Evolutionary conservation across 352 stramenopile species (phyloP).

Genomic region (Pelagophyceae sp.): DNA sequence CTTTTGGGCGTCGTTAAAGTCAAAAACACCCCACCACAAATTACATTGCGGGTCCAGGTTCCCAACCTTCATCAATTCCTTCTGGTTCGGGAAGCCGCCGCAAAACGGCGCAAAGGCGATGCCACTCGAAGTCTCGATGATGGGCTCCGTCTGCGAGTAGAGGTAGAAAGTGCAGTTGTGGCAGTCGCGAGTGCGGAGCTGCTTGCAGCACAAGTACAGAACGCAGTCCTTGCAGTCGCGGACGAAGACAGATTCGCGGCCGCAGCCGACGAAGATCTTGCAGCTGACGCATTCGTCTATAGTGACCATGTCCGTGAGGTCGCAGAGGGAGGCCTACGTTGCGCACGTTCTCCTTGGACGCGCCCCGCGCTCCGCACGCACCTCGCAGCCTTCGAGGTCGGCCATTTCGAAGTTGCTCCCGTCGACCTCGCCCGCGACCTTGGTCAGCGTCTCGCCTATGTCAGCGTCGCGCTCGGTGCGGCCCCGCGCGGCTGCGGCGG

Average conservation of each 20-base stretch:
- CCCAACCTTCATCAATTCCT: constrained; percentile 48
- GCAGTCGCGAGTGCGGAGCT: constrained; percentile 73
- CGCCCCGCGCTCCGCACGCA: constrained; percentile 33
- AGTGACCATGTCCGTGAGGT: constrained; percentile 75
- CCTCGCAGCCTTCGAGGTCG: constrained; percentile 63
- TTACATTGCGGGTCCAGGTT: constrained; percentile 68
- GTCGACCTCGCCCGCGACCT: constrained; percentile 61
- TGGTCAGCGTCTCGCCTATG: constrained; percentile 52
- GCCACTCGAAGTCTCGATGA: constrained; percentile 72
- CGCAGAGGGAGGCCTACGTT: constrained; percentile 42
- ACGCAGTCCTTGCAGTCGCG: constrained; percentile 74
- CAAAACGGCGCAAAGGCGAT: constrained; percentile 78
- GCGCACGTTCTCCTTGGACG: background rate
- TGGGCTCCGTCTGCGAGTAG: constrained; percentile 76
- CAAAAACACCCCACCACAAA: constrained; percentile 75
- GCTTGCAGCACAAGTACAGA: constrained; percentile 78
- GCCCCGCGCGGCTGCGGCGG: too few species aligned
- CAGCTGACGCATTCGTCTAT: constrained; percentile 74
- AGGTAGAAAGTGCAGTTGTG: constrained; percentile 65
- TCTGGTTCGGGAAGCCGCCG: constrained; percentile 55
- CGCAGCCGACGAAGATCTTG: constrained; percentile 65
- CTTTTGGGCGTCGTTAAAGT: constrained; percentile 77
- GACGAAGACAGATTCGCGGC: constrained; percentile 71
- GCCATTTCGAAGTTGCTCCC: constrained; percentile 75
- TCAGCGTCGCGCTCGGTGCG: background rate